These are phyloP conservation scores for Fusarium neocosmosporiellum DNA, from an alignment of 2,329 filamentous ascomycete genomes.

Conservation along the genomic window DNA sequence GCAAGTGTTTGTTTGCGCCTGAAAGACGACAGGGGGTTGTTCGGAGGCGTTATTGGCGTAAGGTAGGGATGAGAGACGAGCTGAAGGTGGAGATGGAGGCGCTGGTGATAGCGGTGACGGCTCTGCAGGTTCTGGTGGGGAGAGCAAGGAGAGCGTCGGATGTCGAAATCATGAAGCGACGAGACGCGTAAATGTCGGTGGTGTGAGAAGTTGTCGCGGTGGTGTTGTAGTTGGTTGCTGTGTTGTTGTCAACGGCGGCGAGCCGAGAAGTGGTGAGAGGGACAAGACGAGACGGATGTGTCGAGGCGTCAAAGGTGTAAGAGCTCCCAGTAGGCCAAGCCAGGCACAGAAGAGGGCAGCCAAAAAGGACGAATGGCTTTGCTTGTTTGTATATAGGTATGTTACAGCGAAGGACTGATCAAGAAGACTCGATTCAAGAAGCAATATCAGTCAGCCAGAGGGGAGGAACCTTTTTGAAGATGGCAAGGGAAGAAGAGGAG, in stretches of 20 bases:
- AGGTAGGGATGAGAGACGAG: conserved; percentile 9
- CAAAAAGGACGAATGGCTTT: neutral
- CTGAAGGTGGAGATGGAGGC: neutral
- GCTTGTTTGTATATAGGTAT: neutral
- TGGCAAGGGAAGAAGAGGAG: conserved; percentile 14
- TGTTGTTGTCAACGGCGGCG: conserved; percentile 20
- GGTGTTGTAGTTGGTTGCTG: conserved; percentile 2
- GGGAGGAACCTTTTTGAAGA: conserved; percentile 4
- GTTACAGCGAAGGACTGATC: conserved; percentile 7
- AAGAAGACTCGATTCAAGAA: neutral
- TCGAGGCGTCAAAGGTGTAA: neutral
- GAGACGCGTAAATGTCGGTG: conserved; percentile 1
- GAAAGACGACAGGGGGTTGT: conserved; percentile 17
- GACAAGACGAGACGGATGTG: neutral
- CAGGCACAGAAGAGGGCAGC: neutral
- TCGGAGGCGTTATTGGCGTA: conserved; percentile 4
- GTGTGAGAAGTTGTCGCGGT: conserved; percentile 1
- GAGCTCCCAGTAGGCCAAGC: neutral
- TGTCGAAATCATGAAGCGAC: conserved; percentile 28
- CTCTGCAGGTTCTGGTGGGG: conserved; percentile 7
- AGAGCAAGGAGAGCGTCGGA: neutral
- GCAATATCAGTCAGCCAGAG: neutral
- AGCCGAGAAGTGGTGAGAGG: neutral
- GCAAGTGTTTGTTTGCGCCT: conserved; percentile 29
- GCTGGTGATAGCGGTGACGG: conserved; percentile 25